phyloP scores from a whole-genome alignment of 179 eudicot species.

The Heliamphora pulchella region DNA sequence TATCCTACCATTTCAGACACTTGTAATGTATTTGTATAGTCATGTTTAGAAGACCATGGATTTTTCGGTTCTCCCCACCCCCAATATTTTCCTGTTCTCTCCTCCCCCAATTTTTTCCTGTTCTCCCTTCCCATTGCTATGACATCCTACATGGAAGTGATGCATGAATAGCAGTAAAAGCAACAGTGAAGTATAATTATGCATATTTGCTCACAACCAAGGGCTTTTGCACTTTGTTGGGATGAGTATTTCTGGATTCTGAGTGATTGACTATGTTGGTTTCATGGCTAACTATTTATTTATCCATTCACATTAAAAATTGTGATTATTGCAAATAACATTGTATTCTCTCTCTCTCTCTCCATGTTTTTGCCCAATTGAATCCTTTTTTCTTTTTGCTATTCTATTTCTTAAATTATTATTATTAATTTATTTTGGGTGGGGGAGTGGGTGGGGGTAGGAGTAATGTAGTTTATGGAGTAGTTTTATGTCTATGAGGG shows the following conservation, averaged over 20 bases:
- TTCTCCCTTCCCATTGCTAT: not conserved
- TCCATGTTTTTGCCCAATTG: not conserved
- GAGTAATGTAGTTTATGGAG: constrained; percentile 5
- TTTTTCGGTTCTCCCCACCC: not conserved
- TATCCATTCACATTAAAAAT: not conserved
- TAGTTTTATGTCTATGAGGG: not conserved
- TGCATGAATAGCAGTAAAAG: too few relatives aligned
- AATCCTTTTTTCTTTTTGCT: not conserved
- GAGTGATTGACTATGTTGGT: not conserved
- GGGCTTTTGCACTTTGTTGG: not conserved
- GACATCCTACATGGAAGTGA: not conserved
- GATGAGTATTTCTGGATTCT: not conserved
- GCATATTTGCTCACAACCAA: not conserved
- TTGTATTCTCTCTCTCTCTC: not conserved
- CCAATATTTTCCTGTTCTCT: too few relatives aligned
- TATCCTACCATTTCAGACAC: constrained; percentile 47
- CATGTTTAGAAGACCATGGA: not conserved
- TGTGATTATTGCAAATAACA: not conserved
- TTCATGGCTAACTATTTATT: constrained; percentile 1
- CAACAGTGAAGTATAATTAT: not conserved
- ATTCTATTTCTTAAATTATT: not conserved
- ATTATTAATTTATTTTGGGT: not conserved
- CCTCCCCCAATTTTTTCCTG: too few relatives aligned
- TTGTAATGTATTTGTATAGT: not conserved
- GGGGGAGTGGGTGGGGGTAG: not conserved